Evolutionary conservation across 176 grass and related monocot species (phyloP).

Genomic region (Typha latifolia): DNA sequence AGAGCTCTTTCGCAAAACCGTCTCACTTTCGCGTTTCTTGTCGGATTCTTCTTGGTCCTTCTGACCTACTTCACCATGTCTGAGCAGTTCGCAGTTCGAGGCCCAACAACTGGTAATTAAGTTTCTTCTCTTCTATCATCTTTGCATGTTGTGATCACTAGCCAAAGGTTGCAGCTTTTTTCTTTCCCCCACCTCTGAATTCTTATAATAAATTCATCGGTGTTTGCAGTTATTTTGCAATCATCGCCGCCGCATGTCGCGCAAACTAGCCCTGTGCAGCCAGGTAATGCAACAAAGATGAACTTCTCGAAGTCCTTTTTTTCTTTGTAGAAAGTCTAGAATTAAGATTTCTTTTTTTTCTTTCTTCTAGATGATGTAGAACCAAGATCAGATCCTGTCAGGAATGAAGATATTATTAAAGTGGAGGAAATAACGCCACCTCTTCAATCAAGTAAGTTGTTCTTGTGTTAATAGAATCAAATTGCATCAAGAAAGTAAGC

Average conservation of each 20-base stretch:
- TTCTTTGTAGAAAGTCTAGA: background rate
- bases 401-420: background rate
- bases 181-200: background rate
- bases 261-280: conserved; percentile 10
- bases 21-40: conserved; percentile 37
- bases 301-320: background rate
- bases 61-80: conserved; percentile 53
- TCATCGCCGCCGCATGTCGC: background rate
- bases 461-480: background rate
- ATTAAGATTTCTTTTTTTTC: no score
- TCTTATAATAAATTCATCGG: background rate
- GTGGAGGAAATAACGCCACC: background rate
- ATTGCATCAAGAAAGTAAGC: background rate
- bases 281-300: background rate
- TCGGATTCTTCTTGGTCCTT: conserved; percentile 54
- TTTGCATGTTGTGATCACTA: background rate
- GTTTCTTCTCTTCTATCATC: background rate
- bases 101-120: conserved; percentile 17
- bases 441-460: background rate
- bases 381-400: background rate
- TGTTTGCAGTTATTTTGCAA: conserved; percentile 5
- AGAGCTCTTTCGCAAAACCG: conserved; percentile 23
- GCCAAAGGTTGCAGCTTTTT: no score
- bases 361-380: background rate
- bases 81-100: conserved; percentile 23